Base-by-base conservation (phyloP, 768 basidiomycete genomes). In the Saitozyma sp. region DNA sequence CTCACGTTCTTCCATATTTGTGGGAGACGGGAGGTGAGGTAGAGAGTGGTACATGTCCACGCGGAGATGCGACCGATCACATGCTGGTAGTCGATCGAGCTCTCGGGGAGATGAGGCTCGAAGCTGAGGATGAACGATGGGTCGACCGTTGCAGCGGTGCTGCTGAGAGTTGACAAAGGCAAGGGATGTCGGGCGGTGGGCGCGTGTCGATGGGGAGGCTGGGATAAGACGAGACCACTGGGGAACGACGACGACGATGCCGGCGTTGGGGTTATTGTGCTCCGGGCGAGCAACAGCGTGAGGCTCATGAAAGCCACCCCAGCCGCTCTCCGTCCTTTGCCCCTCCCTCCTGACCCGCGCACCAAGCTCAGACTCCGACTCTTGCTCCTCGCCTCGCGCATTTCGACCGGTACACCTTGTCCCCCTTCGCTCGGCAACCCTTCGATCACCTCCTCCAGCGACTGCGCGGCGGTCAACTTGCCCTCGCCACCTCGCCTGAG, bases 1-100 rank as follows among this genome's bases (percentile, higher is more conserved):
- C 92, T 77, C 78, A 96, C 94, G 74, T 97, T 97, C 80, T 94
- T 95, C 96, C 96, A 98, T 66, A 99, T 96, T 79, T 99, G 96
- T 19, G 96, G 96, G 71, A 99, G 80, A 62, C 96, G 86, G 3
- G 89, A 91, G 3, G 95, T 97, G 42, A 99, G 82, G 79, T 99
- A 99, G 14, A 97, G 82, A 0, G 87, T 90, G 1, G 94, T 92
- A 76, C 95, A 97, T 17, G 88, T 74, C 96, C 96, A 99, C 9
- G 96, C 94, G 58, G 89, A 92, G 58, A 92, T 85, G 3, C 96
- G 88, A 1, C 96, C 96, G 54, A 98, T 81, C 29, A 92, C 75
- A 53, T 85, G 88, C 71, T 92, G 65, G 49, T 59, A 41, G 3
- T 56, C 52, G 14, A 67, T 71, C 19, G 63, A 63, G 40, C 29